Conservation (phyloP, 106 monocot genomes). For the Acanthochlamys bracteata region DNA sequence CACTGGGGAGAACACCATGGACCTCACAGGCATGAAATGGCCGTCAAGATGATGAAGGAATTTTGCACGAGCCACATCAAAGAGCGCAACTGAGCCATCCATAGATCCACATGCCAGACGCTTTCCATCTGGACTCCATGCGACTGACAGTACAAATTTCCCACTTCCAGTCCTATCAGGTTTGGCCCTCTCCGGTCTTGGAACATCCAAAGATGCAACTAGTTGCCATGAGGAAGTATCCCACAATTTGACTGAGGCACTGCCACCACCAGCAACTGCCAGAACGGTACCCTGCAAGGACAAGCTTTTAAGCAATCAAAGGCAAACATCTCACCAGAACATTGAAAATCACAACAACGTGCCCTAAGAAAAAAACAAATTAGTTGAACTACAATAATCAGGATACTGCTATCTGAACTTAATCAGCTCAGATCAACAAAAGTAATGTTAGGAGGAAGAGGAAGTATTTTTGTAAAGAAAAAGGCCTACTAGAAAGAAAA, state of each 20-base stretch:
- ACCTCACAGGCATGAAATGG: slow-evolving; percentile 87
- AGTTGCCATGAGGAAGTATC: slow-evolving; percentile 89
- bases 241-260: slow-evolving; percentile 85
- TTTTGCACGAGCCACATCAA: slow-evolving; percentile 63
- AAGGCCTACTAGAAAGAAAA: too few relatives aligned
- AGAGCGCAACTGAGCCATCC: slow-evolving; percentile 79
- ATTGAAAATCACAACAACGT: too few relatives aligned
- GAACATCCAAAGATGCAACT: slow-evolving; percentile 40
- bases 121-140: slow-evolving; percentile 88
- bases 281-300: slow-evolving; percentile 54
- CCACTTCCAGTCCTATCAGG: slow-evolving; percentile 45
- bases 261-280: slow-evolving; percentile 93
- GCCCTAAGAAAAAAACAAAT: too few relatives aligned
- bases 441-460: too few relatives aligned
- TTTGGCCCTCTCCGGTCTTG: slow-evolving; percentile 52
- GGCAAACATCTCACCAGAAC: background rate
- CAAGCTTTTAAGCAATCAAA: background rate
- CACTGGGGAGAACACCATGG: slow-evolving; percentile 77
- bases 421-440: too few relatives aligned
- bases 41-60: slow-evolving; percentile 91
- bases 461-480: too few relatives aligned
- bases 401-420: too few relatives aligned
- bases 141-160: slow-evolving; percentile 88
- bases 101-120: slow-evolving; percentile 75
- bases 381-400: too few relatives aligned